phyloP scores from a whole-genome alignment of 73 alveolate species.

The Paramecium octaurelia region DNA sequence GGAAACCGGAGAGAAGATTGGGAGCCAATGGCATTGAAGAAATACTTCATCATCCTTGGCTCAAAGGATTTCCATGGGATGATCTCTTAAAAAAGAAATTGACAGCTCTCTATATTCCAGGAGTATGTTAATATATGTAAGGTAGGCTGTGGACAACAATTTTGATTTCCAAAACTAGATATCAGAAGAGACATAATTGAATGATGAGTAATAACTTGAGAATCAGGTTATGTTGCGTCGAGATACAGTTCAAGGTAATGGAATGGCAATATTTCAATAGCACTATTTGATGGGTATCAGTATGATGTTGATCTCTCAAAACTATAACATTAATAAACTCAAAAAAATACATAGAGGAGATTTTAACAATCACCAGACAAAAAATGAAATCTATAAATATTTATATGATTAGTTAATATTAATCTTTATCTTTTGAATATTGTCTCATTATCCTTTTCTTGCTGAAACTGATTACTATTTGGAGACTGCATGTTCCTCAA shows the following conservation, averaged over 20 bases:
- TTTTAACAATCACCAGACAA: background rate
- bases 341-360: conserved; percentile 7
- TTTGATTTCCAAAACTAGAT: conserved; percentile 17
- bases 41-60: conserved; percentile 77
- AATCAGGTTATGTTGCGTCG: background rate
- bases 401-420: background rate
- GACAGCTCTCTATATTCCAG: conserved; percentile 65
- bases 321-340: conserved; percentile 23
- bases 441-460: conserved; percentile 39
- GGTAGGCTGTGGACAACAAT: conserved; percentile 29
- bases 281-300: conserved; percentile 28
- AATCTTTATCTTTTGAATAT: background rate
- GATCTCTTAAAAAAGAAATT: conserved; percentile 64
- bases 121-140: background rate
- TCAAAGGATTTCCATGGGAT: conserved; percentile 79
- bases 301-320: conserved; percentile 26
- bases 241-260: conserved; percentile 33
- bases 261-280: background rate
- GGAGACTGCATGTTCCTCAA: conserved; percentile 45
- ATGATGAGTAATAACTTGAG: conserved; percentile 8
- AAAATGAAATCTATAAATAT: background rate
- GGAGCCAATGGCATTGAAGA: conserved; percentile 81
- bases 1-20: conserved; percentile 73
- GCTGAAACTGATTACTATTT: background rate
- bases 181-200: conserved; percentile 1